A percentile compares a stretch with the other conserved stretches of the same genome.
These are phyloP conservation scores for Colletotrichum cereale DNA, from an alignment of 2,329 filamentous ascomycete genomes.

Conservation along the genomic window DNA sequence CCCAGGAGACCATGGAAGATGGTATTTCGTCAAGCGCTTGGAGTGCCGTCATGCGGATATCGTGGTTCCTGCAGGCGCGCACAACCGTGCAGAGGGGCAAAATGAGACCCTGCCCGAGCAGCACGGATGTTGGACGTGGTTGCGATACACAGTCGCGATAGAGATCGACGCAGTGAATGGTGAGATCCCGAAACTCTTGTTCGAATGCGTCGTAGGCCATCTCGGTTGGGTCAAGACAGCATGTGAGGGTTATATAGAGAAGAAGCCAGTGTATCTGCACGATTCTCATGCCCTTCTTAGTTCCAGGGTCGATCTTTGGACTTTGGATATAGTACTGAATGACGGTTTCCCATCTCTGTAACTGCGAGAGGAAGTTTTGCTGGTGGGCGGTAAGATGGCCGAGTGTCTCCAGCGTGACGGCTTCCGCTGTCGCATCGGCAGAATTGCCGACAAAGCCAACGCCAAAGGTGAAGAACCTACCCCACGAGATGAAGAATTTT, in stretches of 20 bases:
- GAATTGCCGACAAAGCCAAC: slow-evolving; percentile 29
- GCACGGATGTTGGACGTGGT: slow-evolving; percentile 4
- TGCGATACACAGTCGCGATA: slow-evolving; percentile 19
- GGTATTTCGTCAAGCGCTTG: slow-evolving; percentile 33
- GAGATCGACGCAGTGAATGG: slow-evolving; percentile 27
- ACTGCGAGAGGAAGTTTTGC: slow-evolving; percentile 22
- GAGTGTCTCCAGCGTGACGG: slow-evolving; percentile 1
- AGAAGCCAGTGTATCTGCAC: slow-evolving; percentile 35
- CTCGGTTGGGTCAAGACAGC: slow-evolving; percentile 38
- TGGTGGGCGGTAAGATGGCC: slow-evolving; percentile 13
- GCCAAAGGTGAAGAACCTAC: slow-evolving; percentile 36
- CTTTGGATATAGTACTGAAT: slow-evolving; percentile 18
- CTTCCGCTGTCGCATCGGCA: not conserved
- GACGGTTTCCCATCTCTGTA: slow-evolving; percentile 17
- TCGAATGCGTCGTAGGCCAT: slow-evolving; percentile 38
- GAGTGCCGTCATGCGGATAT: slow-evolving; percentile 37
- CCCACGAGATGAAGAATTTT: slow-evolving; percentile 33
- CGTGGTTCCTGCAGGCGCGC: slow-evolving; percentile 37
- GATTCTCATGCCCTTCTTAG: slow-evolving; percentile 29
- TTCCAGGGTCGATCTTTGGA: slow-evolving; percentile 4
- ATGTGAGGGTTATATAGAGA: slow-evolving; percentile 21
- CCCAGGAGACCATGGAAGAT: slow-evolving; percentile 36
- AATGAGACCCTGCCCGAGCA: slow-evolving; percentile 33
- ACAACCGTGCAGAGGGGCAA: slow-evolving; percentile 34
- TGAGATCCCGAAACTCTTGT: slow-evolving; percentile 33